Conservation (phyloP, 495 filamentous ascomycete species). For the Trichocladium uniseriatum region DNA sequence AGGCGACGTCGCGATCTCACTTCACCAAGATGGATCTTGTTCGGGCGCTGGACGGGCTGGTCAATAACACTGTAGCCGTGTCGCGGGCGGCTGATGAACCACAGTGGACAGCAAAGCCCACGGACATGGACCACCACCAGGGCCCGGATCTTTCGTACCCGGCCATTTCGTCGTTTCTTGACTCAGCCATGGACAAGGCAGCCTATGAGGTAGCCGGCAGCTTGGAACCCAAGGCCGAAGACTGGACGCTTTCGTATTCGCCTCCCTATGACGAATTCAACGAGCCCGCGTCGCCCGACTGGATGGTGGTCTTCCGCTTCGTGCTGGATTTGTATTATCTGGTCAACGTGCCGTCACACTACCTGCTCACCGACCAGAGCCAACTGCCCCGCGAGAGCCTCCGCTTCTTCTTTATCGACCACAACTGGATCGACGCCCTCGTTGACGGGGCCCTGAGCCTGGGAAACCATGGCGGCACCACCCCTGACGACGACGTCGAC, state of each 20-base stretch:
- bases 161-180: background rate
- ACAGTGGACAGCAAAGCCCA: background rate
- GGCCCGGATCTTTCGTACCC: background rate
- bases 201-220: background rate
- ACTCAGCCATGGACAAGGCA: background rate
- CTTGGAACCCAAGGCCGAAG: background rate
- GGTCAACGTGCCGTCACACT: constrained; percentile 31
- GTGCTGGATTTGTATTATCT: constrained; percentile 32
- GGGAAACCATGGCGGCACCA: constrained; percentile 31
- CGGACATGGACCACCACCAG: background rate
- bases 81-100: too few relatives aligned
- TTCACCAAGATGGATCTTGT: background rate
- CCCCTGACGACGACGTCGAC: constrained; percentile 2
- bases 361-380: constrained; percentile 32
- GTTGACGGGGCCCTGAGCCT: constrained; percentile 41
- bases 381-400: constrained; percentile 34
- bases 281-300: constrained; percentile 22
- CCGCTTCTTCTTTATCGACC: constrained; percentile 42
- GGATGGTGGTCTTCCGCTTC: constrained; percentile 28
- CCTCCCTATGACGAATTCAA: constrained; percentile 31
- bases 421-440: constrained; percentile 34
- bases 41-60: background rate
- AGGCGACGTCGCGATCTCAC: background rate
- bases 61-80: background rate
- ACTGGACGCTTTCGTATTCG: too few relatives aligned